These are phyloP conservation scores for Thymus mandschuricus DNA, from an alignment of 257 asterid genomes.

Conservation along the genomic window DNA sequence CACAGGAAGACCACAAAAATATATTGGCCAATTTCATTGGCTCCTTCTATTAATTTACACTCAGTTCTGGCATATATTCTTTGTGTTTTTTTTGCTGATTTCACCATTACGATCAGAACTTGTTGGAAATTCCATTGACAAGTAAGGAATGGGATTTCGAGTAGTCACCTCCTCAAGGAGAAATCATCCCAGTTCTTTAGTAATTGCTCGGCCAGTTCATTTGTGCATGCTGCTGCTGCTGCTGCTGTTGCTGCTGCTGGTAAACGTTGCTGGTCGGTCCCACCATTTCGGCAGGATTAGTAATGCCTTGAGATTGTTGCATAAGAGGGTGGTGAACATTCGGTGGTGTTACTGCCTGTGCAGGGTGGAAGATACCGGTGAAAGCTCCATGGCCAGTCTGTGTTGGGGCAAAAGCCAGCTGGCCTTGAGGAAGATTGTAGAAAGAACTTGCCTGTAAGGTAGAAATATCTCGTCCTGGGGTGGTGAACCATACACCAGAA, in stretches of 20 bases:
- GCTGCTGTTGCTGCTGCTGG: conserved; percentile 97
- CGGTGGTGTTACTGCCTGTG: conserved; percentile 67
- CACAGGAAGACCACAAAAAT: conserved; percentile 60
- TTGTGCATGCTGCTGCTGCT: conserved; percentile 89
- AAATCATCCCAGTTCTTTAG: conserved; percentile 37
- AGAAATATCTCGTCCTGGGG: conserved; percentile 72
- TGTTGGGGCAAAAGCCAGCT: conserved; percentile 70
- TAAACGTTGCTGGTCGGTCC: conserved; percentile 65
- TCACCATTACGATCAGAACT: conserved; percentile 37
- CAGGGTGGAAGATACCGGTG: conserved; percentile 77
- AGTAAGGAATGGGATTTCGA: conserved; percentile 35
- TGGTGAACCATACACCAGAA: conserved; percentile 72
- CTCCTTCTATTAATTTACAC: conserved; percentile 52
- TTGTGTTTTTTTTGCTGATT: conserved; percentile 35
- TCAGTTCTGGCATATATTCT: conserved; percentile 35
- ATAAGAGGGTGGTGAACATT: conserved; percentile 77
- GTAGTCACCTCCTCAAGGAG: conserved; percentile 34
- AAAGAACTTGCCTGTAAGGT: conserved; percentile 75
- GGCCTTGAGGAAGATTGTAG: conserved; percentile 86
- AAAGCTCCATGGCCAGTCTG: conserved; percentile 83
- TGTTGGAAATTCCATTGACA: conserved; percentile 37
- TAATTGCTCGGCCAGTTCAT: conserved; percentile 87
- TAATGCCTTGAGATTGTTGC: conserved; percentile 83
- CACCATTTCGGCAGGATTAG: conserved; percentile 75
- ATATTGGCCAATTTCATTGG: conserved; percentile 43